phyloP scores from a whole-genome alignment of 2,329 filamentous ascomycete genomes.

The Samsoniella hepiali region DNA sequence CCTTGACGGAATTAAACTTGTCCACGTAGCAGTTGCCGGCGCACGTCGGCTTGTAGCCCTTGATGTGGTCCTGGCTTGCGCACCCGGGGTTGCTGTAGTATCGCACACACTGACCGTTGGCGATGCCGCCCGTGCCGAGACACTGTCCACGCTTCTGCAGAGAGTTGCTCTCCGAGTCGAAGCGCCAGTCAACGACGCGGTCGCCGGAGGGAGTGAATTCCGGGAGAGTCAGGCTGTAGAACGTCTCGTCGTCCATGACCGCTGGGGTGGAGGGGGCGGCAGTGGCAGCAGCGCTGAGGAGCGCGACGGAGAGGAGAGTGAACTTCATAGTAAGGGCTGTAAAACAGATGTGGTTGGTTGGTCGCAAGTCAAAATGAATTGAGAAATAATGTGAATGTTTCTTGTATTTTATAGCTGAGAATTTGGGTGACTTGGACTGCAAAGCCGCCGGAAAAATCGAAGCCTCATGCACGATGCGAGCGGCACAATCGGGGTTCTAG shows the following conservation, averaged over 20 bases:
- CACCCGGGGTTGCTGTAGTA: slow-evolving; percentile 17
- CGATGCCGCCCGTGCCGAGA: slow-evolving; percentile 2
- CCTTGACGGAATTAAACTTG: slow-evolving; percentile 13
- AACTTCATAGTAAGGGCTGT: background rate
- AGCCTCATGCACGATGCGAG: background rate
- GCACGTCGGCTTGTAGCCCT: slow-evolving; percentile 19
- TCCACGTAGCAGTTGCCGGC: slow-evolving; percentile 20
- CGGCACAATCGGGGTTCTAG: background rate
- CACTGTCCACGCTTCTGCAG: slow-evolving; percentile 13
- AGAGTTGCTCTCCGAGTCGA: background rate
- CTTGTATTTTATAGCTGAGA: background rate
- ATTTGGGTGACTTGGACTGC: background rate
- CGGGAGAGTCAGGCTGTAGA: slow-evolving; percentile 18
- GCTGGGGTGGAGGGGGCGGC: background rate
- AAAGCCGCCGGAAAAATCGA: background rate
- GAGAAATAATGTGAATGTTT: too few species aligned
- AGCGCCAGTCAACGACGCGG: slow-evolving; percentile 16
- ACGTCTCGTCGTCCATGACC: slow-evolving; percentile 11
- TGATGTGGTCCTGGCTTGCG: slow-evolving; percentile 15
- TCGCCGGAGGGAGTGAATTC: slow-evolving; percentile 13
- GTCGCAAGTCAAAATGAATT: too few species aligned
- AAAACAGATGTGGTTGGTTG: too few species aligned
- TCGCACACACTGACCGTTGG: slow-evolving; percentile 16
- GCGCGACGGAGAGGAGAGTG: background rate
- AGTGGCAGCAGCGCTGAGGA: background rate